These are phyloP conservation scores for Leptographium flavum DNA, from an alignment of 2,329 filamentous ascomycete species.

Conservation along the genomic window DNA sequence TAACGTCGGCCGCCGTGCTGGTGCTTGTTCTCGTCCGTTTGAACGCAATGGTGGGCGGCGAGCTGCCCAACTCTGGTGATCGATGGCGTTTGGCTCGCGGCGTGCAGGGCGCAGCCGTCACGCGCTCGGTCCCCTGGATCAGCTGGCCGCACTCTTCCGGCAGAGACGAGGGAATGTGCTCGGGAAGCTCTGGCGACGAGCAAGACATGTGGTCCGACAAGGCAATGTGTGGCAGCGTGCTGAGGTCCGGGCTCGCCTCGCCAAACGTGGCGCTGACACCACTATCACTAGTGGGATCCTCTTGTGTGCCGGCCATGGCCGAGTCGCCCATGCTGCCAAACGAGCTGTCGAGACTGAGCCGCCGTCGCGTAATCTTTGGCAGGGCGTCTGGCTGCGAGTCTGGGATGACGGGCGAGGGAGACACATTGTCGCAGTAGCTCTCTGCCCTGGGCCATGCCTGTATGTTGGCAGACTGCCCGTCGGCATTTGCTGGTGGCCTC, in stretches of 20 bases:
- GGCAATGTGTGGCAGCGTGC: not conserved
- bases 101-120: not conserved
- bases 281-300: not conserved
- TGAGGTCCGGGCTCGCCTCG: conserved; percentile 3
- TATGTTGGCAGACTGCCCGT: too few species aligned
- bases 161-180: conserved; percentile 8
- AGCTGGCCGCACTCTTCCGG: conserved; percentile 9
- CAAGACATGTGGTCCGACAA: too few species aligned
- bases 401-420: conserved; percentile 22
- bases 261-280: not conserved
- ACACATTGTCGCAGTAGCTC: conserved; percentile 6
- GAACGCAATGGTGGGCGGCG: not conserved
- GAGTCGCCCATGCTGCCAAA: not conserved
- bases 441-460: not conserved
- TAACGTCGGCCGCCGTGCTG: too few species aligned
- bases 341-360: conserved; percentile 11
- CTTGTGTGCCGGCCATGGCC: not conserved
- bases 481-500: too few species aligned
- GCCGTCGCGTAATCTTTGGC: not conserved
- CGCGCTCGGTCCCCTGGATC: not conserved
- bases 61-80: not conserved
- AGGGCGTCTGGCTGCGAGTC: conserved; percentile 36
- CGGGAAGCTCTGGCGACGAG: not conserved
- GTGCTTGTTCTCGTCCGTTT: too few species aligned
- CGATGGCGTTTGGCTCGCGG: not conserved